Base-by-base conservation (phyloP, 176 grass and related monocot species). In the Stipa capillata region DNA sequence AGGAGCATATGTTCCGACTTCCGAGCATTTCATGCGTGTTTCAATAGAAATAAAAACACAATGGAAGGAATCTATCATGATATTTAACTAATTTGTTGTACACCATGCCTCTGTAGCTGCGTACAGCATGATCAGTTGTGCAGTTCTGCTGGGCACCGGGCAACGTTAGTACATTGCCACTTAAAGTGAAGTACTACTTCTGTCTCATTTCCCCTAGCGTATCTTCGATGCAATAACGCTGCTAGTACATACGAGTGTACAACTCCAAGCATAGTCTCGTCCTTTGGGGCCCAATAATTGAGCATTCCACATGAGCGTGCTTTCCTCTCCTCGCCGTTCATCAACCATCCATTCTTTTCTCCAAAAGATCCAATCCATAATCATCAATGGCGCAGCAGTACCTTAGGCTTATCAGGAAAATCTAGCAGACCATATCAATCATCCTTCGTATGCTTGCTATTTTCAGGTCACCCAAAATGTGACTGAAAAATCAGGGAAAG, bases 1-100 rank as follows among this genome's bases (percentile, higher is more conserved):
- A 66, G 77, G 69, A 17, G 27, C 58, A 43, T 84, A 84, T 68
- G 49, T 67, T 65, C 17, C n/a, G n/a, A n/a, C n/a, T n/a, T n/a
- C n/a, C n/a, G 24, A 2, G 33, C 8, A 44, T 65, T 40, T n/a
- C 27, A 29, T 48, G 3, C n/a, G 29, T 6, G 76, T 12, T n/a
- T 65, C n/a, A 52, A 39, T 27, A 24, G 77, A 40, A 80, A 42
- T 49, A 28, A 25, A n/a, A 56, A 17, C 58, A 74, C 34, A 36
- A 9, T 34, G 31, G 32, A 61, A 23, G 29, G n/a, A 20, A 28
- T 82, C 27, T 34, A 25, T 48, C 33, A 48, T 48, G 28, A 82
- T 8, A 44, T 72, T 24, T 47, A 27, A 43, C 66, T n/a, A n/a
- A 37, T 43, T 31, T 44, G 15, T 8, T 44, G 27, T 16, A 12